Percentiles rank a stretch among this genome's conserved stretches.
phyloP scores from a whole-genome alignment of 1,139 yeast genomes.

The Yamadazyma conglobata region DNA sequence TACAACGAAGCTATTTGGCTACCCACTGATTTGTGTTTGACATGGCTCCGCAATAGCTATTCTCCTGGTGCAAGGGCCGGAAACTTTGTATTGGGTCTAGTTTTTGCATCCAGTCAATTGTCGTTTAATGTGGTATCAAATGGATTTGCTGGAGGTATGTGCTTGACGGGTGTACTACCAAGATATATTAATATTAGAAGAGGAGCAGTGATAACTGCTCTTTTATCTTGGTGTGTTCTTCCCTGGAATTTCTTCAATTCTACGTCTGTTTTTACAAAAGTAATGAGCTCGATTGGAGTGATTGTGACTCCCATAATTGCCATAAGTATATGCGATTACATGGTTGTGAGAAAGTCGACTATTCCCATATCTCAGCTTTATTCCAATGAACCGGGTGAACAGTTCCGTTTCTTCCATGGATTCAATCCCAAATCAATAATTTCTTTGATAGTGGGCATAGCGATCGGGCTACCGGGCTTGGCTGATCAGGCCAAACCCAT shows the following conservation, averaged over 20 bases:
- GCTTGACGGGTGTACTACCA: slow-evolving; percentile 27
- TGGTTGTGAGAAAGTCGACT: slow-evolving; percentile 12
- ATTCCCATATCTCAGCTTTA: slow-evolving; percentile 16
- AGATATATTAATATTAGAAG: slow-evolving; percentile 27
- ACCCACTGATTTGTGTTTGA: slow-evolving; percentile 30
- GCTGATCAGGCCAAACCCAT: slow-evolving; percentile 1
- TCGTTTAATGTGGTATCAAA: slow-evolving; percentile 22
- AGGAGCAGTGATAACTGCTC: slow-evolving; percentile 20
- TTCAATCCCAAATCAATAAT: slow-evolving; percentile 29
- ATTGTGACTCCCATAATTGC: slow-evolving; percentile 19
- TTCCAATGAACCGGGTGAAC: slow-evolving; percentile 11
- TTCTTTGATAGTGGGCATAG: slow-evolving; percentile 22
- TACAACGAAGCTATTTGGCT: slow-evolving; percentile 25
- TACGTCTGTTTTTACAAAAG: slow-evolving; percentile 15
- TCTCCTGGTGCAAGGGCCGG: slow-evolving; percentile 27
- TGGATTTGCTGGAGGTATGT: slow-evolving; percentile 28
- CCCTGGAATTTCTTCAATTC: slow-evolving; percentile 20
- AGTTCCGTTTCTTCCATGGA: slow-evolving; percentile 26
- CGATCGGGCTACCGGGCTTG: slow-evolving; percentile 19
- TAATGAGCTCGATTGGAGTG: slow-evolving; percentile 14
- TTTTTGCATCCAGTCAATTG: slow-evolving; percentile 20
- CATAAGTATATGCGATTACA: slow-evolving; percentile 15
- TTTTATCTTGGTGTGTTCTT: slow-evolving; percentile 19
- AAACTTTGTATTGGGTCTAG: slow-evolving; percentile 25
- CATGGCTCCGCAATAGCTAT: slow-evolving; percentile 20